phyloP scores from a whole-genome alignment of 2,329 filamentous ascomycete species.

The Arachnomyces sp. region DNA sequence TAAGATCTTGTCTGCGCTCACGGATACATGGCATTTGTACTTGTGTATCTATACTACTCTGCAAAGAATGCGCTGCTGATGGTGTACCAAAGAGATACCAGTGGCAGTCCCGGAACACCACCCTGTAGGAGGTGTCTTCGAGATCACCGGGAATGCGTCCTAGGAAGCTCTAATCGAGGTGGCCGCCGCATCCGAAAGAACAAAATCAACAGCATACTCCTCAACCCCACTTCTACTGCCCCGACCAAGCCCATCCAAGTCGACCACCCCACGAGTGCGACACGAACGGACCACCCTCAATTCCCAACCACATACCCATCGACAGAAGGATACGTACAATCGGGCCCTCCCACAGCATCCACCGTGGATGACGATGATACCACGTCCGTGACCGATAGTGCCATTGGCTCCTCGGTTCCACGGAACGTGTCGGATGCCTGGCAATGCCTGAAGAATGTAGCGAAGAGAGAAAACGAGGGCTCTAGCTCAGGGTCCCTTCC shows the following conservation, averaged over 20 bases:
- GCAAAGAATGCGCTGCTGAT: conserved; percentile 15
- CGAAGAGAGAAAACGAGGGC: conserved; percentile 27
- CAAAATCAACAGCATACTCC: conserved; percentile 30
- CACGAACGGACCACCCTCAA: conserved; percentile 20
- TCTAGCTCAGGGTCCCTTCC: conserved; percentile 15
- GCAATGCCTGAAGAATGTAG: conserved; percentile 40
- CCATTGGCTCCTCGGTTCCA: conserved; percentile 33
- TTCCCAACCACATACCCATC: conserved; percentile 24
- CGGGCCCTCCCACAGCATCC: conserved; percentile 22
- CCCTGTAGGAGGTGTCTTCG: conserved; percentile 52
- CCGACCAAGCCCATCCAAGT: conserved; percentile 21
- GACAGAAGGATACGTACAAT: conserved; percentile 26
- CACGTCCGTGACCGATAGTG: conserved; percentile 27
- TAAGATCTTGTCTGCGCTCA: not conserved
- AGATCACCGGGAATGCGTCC: conserved; percentile 50
- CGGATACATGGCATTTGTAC: conserved; percentile 4
- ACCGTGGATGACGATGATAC: conserved; percentile 31
- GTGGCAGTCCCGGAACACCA: conserved; percentile 42
- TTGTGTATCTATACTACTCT: conserved; percentile 10
- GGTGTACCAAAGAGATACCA: conserved; percentile 28
- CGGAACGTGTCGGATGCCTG: conserved; percentile 42
- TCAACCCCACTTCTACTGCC: conserved; percentile 14
- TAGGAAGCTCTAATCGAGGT: conserved; percentile 52
- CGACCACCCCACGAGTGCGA: conserved; percentile 17
- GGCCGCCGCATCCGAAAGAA: conserved; percentile 51